A percentile compares a stretch with the other conserved stretches of the same genome.
Evolutionary conservation across 2,329 filamentous ascomycete genomes (phyloP).

Genomic region (Diaporthe velutina): DNA sequence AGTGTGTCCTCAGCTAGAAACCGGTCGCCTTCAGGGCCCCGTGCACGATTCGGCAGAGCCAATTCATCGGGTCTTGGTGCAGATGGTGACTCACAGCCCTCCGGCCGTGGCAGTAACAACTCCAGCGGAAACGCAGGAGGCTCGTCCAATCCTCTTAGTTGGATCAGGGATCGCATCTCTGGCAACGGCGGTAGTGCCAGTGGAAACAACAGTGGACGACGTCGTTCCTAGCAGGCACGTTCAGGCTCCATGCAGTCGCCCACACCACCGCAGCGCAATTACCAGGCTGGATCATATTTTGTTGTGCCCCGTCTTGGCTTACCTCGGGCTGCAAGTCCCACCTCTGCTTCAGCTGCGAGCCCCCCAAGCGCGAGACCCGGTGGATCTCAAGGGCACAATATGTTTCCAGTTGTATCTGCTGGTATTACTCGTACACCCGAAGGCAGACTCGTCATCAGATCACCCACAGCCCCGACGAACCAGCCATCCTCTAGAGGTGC

Average conservation of each 20-base stretch:
- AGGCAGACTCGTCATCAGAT: not conserved
- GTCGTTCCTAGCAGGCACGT: constrained; percentile 35
- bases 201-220: constrained; percentile 29
- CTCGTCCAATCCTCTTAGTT: constrained; percentile 41
- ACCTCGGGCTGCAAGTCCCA: not conserved
- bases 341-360: not conserved
- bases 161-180: constrained; percentile 45
- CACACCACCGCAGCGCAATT: not conserved
- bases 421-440: not conserved
- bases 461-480: not conserved
- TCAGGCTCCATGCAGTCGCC: not conserved
- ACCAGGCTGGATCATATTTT: not conserved
- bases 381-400: not conserved
- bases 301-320: not conserved
- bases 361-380: too few relatives aligned
- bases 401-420: not conserved
- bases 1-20: constrained; percentile 34
- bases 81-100: constrained; percentile 17
- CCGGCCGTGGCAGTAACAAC: constrained; percentile 19
- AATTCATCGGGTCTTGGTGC: constrained; percentile 29
- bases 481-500: not conserved
- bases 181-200: constrained; percentile 10
- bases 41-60: not conserved
- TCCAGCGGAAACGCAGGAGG: constrained; percentile 27
- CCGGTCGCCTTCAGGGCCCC: constrained; percentile 33